Evolutionary conservation across 225 moss, liverwort and hornwort species (phyloP).

Genomic region (Climacium dendroides): DNA sequence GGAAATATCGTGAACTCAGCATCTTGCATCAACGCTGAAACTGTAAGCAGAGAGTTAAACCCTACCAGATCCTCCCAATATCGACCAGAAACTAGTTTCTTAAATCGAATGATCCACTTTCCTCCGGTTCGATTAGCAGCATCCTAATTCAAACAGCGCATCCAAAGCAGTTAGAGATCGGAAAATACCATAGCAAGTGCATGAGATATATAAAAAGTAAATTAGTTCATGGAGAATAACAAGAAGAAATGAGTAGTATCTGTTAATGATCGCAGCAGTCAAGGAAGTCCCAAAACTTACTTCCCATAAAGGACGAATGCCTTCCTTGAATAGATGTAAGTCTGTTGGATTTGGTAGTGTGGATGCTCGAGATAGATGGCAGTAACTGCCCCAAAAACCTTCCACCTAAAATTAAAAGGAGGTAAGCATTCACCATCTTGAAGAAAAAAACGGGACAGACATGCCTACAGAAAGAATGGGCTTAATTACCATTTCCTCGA

Average conservation of each 20-base stretch:
- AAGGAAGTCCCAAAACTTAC: conserved; percentile 27
- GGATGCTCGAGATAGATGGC: conserved; percentile 83
- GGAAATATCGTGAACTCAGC: background rate
- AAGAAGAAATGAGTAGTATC: background rate
- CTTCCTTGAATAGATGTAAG: conserved; percentile 97
- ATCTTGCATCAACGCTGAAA: background rate
- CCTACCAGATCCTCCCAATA: conserved; percentile 98
- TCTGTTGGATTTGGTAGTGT: conserved; percentile 92
- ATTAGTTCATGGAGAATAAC: background rate
- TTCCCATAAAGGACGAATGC: conserved; percentile 98
- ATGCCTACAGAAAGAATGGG: background rate
- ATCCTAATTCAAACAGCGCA: conserved; percentile 46
- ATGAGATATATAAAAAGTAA: background rate
- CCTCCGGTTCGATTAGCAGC: conserved; percentile 84
- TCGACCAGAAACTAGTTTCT: conserved; percentile 87
- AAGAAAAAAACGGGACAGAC: background rate
- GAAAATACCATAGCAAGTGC: background rate
- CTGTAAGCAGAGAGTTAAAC: background rate
- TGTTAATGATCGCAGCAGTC: background rate
- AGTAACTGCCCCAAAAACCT: conserved; percentile 96
- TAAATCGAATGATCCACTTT: conserved; percentile 97
- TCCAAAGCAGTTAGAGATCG: background rate
- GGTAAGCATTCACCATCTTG: background rate
- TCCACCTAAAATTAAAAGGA: conserved; percentile 46
- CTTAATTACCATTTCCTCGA: background rate